Conservation (phyloP, 257 asterid genomes). For the Solanum infundibuliforme region DNA sequence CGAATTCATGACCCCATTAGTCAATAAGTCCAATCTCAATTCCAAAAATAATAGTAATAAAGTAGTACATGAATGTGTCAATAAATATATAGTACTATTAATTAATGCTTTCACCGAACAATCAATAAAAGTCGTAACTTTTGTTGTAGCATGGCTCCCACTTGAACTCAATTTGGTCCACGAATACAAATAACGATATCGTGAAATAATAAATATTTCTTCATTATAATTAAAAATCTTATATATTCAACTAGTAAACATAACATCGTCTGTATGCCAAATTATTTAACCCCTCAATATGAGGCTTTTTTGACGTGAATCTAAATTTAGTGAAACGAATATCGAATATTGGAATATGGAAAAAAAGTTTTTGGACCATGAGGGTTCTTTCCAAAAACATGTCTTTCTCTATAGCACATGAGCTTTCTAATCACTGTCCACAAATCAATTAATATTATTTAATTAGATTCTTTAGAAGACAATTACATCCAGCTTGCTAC, state of each 20-base stretch:
- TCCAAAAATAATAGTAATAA: neutral
- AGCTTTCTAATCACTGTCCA: slow-evolving; percentile 20
- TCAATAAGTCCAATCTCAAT: neutral
- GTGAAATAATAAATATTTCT: neutral
- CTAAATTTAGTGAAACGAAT: neutral
- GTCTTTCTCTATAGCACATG: slow-evolving; percentile 39
- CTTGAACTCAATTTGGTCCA: neutral
- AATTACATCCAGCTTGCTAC: slow-evolving; percentile 65
- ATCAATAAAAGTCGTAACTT: neutral
- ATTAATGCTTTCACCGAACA: neutral
- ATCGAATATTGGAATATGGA: neutral
- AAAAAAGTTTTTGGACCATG: neutral
- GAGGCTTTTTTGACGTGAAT: accelerated
- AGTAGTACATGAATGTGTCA: neutral
- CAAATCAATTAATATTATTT: neutral
- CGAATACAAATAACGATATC: neutral
- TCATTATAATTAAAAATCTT: accelerated
- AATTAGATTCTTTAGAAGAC: slow-evolving; percentile 11
- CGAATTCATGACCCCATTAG: neutral
- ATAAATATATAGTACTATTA: neutral
- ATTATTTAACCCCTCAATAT: neutral
- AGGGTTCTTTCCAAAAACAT: slow-evolving; percentile 27
- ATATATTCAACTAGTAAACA: accelerated
- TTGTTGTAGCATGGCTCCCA: slow-evolving; percentile 13
- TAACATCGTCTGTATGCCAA: accelerated